Evolutionary conservation across 306 rosid genomes (phyloP).

Genomic region (Begonia loranthoides): DNA sequence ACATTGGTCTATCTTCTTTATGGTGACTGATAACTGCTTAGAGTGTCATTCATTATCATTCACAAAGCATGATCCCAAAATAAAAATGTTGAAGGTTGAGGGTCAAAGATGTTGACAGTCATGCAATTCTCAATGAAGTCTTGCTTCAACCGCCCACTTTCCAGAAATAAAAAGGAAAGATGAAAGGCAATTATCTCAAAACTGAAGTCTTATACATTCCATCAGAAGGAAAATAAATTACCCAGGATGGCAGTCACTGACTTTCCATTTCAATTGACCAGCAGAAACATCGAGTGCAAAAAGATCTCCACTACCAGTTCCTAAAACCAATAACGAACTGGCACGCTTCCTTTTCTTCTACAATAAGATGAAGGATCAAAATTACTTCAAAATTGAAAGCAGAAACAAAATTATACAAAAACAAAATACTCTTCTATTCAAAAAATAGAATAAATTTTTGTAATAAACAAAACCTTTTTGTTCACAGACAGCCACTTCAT

Average conservation of each 20-base stretch:
- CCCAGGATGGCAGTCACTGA: constrained; percentile 90
- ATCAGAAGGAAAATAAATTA: constrained; percentile 15
- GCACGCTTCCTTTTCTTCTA: constrained; percentile 72
- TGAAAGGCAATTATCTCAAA: not conserved
- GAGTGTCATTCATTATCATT: no score
- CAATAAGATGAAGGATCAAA: not conserved
- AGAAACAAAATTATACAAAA: not conserved
- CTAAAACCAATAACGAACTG: constrained; percentile 57
- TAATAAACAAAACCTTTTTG: constrained; percentile 36
- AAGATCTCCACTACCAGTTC: constrained; percentile 88
- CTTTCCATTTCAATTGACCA: constrained; percentile 71
- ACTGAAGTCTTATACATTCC: not conserved
- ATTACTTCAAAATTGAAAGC: not conserved
- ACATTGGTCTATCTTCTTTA: no score
- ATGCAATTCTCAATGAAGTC: not conserved
- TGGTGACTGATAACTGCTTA: no score
- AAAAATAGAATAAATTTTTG: not conserved
- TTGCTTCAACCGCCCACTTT: not conserved
- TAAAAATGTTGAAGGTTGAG: no score
- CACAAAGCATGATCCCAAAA: no score
- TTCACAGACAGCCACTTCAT: constrained; percentile 74
- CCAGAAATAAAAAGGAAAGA: not conserved
- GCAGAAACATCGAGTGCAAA: constrained; percentile 72
- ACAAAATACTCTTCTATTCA: not conserved
- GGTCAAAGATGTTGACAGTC: not conserved